Base-by-base conservation (phyloP, 2,329 filamentous ascomycete species). In the Fusarium stilboides region DNA sequence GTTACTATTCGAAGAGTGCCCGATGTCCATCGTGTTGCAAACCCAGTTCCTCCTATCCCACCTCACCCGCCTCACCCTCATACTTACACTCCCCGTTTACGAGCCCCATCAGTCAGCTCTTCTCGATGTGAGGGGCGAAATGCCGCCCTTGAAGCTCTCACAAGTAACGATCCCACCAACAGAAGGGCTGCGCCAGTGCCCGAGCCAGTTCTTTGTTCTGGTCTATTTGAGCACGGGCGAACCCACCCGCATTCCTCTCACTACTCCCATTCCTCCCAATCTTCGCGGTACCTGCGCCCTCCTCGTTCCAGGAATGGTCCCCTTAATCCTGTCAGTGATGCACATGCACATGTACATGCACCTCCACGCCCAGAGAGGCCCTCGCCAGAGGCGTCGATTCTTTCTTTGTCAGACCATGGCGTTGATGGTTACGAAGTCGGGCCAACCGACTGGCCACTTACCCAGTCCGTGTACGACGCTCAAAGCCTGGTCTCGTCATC, bases 81-180 rank as follows among this genome's bases (percentile, higher is more conserved):
- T 10, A 31, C 28, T 31, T 31, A 31, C 28, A 77, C 71, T 53
- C 77, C 77, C 50, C 79, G 77, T 14, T 77, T 79, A 44, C 76
- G 79, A 60, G 82, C 82, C 19, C 81, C 83, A 24, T 78, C 70
- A 2, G 52, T 78, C 45, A 83, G 80, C 67, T 86, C 84, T 75
- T 81, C 85, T 72, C 83, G 80, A 65, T 81, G 75, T 57, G 80
- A 84, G 40, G 77, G 75, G 67, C 76, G 80, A 69, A 74, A 62
- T 52, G 76, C 76, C 54, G 74, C 74, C 37, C 64, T 66, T 49
- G 75, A 77, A 45, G 73, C 74, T 54, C 65, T 77, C 55, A 74
- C 71, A 59, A 73, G 75, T 59, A 74, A 68, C 39, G 39, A 37
- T 47, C 46, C 63, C 53, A 55, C 56, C 54, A 68, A 70, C 68